These are phyloP conservation scores for Xylariomycetidae sp. DNA, from an alignment of 2,329 filamentous ascomycete genomes.

Conservation along the genomic window DNA sequence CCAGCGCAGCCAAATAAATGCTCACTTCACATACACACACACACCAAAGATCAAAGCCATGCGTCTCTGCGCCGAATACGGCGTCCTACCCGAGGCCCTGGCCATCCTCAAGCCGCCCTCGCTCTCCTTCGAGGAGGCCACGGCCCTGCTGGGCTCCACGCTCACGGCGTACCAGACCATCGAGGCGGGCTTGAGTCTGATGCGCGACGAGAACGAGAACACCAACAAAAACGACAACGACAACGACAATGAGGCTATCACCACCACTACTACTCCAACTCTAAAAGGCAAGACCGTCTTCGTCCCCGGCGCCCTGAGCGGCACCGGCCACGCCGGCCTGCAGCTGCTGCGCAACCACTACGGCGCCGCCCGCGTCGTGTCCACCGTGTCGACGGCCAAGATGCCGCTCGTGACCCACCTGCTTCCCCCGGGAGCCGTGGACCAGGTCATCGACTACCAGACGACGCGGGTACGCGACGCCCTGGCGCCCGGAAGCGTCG, in stretches of 20 bases:
- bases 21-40: too few relatives aligned
- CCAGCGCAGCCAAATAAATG: too few relatives aligned
- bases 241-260: too few relatives aligned
- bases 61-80: constrained; percentile 43
- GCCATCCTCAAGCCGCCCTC: constrained; percentile 27
- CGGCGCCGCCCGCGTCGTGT: constrained; percentile 41
- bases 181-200: constrained; percentile 31
- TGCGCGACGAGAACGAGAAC: constrained; percentile 27
- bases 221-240: constrained; percentile 22
- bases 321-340: constrained; percentile 39
- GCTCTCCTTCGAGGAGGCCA: constrained; percentile 29
- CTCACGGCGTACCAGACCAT: constrained; percentile 40
- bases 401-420: constrained; percentile 37
- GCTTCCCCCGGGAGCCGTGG: constrained; percentile 40
- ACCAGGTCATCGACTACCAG: constrained; percentile 48
- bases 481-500: constrained; percentile 39
- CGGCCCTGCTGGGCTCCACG: constrained; percentile 30
- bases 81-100: constrained; percentile 29
- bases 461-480: constrained; percentile 31
- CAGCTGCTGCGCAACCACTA: constrained; percentile 49
- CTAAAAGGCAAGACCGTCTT: constrained; percentile 48
- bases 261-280: too few relatives aligned
- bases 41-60: too few relatives aligned
- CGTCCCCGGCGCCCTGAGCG: constrained; percentile 45
- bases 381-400: constrained; percentile 50